Evolutionary conservation across 768 basidiomycete species (phyloP).

Genomic region (Lentinula lateritia): DNA sequence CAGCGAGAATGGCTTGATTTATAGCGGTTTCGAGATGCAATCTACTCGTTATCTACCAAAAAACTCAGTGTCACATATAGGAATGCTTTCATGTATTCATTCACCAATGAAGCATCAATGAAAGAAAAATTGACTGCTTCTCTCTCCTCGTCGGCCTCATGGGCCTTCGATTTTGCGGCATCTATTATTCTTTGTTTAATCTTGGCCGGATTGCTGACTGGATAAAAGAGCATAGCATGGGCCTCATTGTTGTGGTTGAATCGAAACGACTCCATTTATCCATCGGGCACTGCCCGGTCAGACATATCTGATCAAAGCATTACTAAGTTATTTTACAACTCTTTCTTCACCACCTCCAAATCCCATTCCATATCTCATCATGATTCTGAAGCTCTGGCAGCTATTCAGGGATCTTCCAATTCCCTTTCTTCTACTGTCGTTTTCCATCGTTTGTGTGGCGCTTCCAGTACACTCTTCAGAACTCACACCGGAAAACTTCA

Average conservation of each 20-base stretch:
- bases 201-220: slow-evolving; percentile 56
- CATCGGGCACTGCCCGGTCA: background rate
- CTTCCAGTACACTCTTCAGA: slow-evolving; percentile 6
- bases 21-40: slow-evolving; percentile 82
- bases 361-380: background rate
- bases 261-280: slow-evolving; percentile 46
- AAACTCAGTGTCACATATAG: slow-evolving; percentile 2
- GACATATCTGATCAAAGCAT: background rate
- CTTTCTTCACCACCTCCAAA: background rate
- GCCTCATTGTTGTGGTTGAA: slow-evolving; percentile 47
- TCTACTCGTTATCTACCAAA: slow-evolving; percentile 67
- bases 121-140: slow-evolving; percentile 88
- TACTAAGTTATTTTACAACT: background rate
- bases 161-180: slow-evolving; percentile 57
- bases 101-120: slow-evolving; percentile 77
- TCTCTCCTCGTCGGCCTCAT: slow-evolving; percentile 61
- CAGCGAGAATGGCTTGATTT: slow-evolving; percentile 73
- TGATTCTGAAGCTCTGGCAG: slow-evolving; percentile 5
- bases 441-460: background rate
- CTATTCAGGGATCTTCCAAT: background rate
- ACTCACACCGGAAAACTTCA: slow-evolving; percentile 48
- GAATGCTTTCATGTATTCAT: slow-evolving; percentile 20
- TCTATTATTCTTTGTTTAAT: slow-evolving; percentile 64
- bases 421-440: background rate
- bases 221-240: slow-evolving; percentile 60